Conservation (phyloP, 2,329 filamentous ascomycete species). For the Rugonectria rugulosa region DNA sequence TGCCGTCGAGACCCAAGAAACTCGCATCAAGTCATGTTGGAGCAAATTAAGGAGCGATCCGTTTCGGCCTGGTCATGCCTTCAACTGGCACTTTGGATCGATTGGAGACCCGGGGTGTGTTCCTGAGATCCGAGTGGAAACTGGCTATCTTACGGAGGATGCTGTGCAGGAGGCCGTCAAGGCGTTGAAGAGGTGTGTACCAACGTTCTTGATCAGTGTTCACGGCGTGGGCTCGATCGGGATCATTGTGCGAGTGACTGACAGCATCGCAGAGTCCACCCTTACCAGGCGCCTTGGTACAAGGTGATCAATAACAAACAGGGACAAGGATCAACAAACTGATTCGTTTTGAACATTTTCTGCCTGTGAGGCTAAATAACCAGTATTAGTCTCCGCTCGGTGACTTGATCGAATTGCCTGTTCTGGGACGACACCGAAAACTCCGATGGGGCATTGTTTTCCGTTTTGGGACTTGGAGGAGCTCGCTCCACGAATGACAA, state of each 20-base stretch:
- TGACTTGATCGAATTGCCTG: no score
- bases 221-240: not conserved
- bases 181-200: conserved; percentile 69
- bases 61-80: conserved; percentile 67
- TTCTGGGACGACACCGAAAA: not conserved
- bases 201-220: not conserved
- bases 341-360: no score
- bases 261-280: conserved; percentile 37
- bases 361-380: no score
- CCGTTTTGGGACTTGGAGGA: not conserved
- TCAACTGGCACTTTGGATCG: conserved; percentile 69
- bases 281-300: conserved; percentile 38
- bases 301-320: conserved; percentile 35
- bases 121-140: conserved; percentile 69
- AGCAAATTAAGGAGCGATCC: conserved; percentile 65
- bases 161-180: conserved; percentile 63
- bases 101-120: conserved; percentile 65
- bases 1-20: conserved; percentile 62
- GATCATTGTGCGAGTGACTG: no score
- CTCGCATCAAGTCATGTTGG: conserved; percentile 65
- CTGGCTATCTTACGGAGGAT: conserved; percentile 66
- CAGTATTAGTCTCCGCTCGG: no score
- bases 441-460: not conserved
- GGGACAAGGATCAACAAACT: no score
- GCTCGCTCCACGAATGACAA: conserved; percentile 4